Base-by-base conservation (phyloP, 352 stramenopile genomes). In the Elongisporangium prolatum region DNA sequence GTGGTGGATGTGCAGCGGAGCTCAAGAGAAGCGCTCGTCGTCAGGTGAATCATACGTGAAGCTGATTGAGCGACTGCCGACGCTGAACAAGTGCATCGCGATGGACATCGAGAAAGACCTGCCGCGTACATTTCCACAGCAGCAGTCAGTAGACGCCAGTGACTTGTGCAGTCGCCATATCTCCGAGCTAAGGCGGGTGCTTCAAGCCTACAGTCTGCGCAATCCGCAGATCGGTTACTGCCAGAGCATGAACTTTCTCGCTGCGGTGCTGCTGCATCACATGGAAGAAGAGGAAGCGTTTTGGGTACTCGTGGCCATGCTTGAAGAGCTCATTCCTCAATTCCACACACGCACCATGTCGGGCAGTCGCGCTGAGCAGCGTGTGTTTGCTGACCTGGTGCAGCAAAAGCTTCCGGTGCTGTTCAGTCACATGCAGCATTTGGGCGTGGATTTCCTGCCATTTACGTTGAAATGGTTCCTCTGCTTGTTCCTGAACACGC, bases 391-490 rank as follows among this genome's bases (percentile, higher is more conserved):
- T 11, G 84, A 92, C 47, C 60, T 97, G 18, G 79, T 97, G 52
- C 77, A 89, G 11, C 80, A 92, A 57, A 94, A 96, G 64, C 74
- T 97, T 17, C 89, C 89, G 10, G 55, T 73, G 17, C 50, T 97
- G 47, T 71, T 77, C 25, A 69, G 67, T 25, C 87, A 95, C 59
- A 70, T 97, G 48, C 72, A 91, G 20, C 34, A 40, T 3, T 70
- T 96, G 4, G 72, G 86, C 44, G 84, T 96, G 6, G 84, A 96
- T 55, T 77, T 97, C 56, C 83, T 93, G 54, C 86, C 88, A 20
- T 89, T 97, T 48, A 96, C 90, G 40, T 83, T 96, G 57, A 96
- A 97, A 64, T 97, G 90, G 91, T 97, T 97, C 48, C 63, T 97
- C 0, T 97, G 91, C 66, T 62, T 96, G 3, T 97, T 97, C 69